Evolutionary conservation across 2,329 filamentous ascomycete genomes (phyloP), one percentile per base, ranked within the genome.

Genomic region (Diplocarpon rosae): DNA sequence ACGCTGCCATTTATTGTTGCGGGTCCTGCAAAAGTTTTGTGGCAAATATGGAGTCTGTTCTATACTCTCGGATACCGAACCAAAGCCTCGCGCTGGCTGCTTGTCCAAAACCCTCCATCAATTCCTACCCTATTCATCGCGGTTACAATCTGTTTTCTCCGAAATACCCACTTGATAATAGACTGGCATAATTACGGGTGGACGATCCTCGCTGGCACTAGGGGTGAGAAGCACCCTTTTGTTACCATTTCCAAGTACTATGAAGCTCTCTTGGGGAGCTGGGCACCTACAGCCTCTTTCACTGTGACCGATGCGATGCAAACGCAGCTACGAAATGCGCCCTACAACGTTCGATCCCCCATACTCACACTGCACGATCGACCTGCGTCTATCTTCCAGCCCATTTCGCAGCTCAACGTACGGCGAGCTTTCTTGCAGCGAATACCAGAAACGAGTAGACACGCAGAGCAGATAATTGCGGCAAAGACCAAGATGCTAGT

Each of bases 111-210:
- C 56, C 92, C 92, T 6, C 92, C 92, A 0, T 92, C 90, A 0
- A 95, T 96, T 47, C 92, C 92, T 0, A 94, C 88, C 0, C 75
- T 98, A 16, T 76, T 82, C 41, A 69, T 95, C 31, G 83, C 86
- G 13, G 71, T 80, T 16, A 50, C 89, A 3, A 71, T 86, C 38
- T 85, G 85, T 57, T 75, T 80, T 54, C 63, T 94, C 40, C 81
- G 92, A 39, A 82, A 85, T 55, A 94, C 85, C 32, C 76, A 77
- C 45, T 73, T 98, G 3, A 72, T 96, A 49, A 84, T 96, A 44
- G 92, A 98, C 68, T 98, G 92, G 92, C 92, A 98, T 69, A 98
- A 98, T 65, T 96, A 95, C 64, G 92, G 90, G 55, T 95, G 90
- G 72, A 90, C 87, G 8, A 94, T 98, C 56, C 76, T 98, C 3